phyloP scores from a whole-genome alignment of 176 grass and related monocot species.

The Oryza officinalis region DNA sequence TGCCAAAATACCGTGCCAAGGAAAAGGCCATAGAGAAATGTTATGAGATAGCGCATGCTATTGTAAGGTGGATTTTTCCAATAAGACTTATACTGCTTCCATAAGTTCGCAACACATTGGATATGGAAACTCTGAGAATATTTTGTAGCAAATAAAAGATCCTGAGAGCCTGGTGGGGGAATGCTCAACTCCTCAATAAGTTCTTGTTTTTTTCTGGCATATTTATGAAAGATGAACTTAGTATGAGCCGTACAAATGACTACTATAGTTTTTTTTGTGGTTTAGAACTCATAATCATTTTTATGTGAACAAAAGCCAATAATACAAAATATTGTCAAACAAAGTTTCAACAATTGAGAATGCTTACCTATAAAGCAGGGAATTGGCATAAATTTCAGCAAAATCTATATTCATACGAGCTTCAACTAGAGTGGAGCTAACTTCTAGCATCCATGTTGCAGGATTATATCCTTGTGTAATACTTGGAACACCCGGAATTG shows the following conservation, averaged over 20 bases:
- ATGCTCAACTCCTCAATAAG: constrained; percentile 79
- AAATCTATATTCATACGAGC: constrained; percentile 63
- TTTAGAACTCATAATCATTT: background rate
- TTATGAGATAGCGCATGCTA: constrained; percentile 70
- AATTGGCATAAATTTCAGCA: constrained; percentile 78
- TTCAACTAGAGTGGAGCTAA: constrained; percentile 29
- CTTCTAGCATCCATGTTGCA: no score
- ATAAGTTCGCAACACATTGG: constrained; percentile 69
- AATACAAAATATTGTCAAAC: background rate
- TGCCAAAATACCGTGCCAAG: constrained; percentile 91
- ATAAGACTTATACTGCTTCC: constrained; percentile 82
- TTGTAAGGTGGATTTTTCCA: constrained; percentile 95
- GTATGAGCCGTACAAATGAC: background rate
- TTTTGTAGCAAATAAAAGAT: constrained; percentile 79
- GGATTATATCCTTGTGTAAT: constrained; percentile 81
- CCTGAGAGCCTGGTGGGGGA: constrained; percentile 49
- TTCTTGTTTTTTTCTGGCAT: constrained; percentile 44
- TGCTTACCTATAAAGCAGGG: constrained; percentile 63
- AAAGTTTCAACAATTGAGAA: background rate
- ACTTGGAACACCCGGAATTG: constrained; percentile 64
- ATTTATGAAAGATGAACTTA: constrained; percentile 16
- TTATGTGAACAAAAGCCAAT: background rate
- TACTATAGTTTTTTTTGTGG: background rate
- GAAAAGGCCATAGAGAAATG: constrained; percentile 58
- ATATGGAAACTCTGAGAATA: constrained; percentile 64